A percentile compares a stretch with the other conserved stretches of the same genome.
Evolutionary conservation across 306 rosid species (phyloP).

Genomic region (Hippophae tibetana): DNA sequence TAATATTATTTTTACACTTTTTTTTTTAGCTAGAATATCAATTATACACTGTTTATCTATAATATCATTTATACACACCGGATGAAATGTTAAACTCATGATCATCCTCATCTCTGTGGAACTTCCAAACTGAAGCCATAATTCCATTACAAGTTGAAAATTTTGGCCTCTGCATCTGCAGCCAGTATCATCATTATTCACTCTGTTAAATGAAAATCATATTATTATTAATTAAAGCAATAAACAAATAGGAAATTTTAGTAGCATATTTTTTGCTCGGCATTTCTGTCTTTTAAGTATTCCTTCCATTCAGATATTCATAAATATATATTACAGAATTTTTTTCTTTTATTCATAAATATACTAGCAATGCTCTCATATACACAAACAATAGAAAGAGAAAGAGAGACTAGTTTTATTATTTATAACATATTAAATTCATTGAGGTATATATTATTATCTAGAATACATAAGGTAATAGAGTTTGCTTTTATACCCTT

Average conservation of each 20-base stretch:
- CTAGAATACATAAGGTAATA: no score
- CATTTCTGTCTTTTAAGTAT: slow-evolving; percentile 11
- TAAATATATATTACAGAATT: background rate
- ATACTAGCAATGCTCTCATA: no score
- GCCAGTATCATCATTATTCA: background rate
- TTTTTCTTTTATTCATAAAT: no score
- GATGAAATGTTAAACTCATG: background rate
- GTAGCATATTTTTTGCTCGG: background rate
- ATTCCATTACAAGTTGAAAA: slow-evolving; percentile 23
- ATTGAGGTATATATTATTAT: no score
- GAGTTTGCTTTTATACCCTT: no score
- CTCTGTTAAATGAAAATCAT: background rate
- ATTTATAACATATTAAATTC: no score
- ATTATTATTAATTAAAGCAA: background rate
- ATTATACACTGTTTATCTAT: background rate
- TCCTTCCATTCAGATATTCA: background rate
- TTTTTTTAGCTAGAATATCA: background rate
- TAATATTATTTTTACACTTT: background rate
- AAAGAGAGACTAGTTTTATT: no score
- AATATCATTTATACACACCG: background rate
- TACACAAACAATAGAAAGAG: no score
- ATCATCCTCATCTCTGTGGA: slow-evolving; percentile 27
- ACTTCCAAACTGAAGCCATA: slow-evolving; percentile 40
- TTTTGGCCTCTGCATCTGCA: slow-evolving; percentile 20
- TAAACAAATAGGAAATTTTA: background rate